Conservation (phyloP, 495 filamentous ascomycete species). For the Neurospora sp. region DNA sequence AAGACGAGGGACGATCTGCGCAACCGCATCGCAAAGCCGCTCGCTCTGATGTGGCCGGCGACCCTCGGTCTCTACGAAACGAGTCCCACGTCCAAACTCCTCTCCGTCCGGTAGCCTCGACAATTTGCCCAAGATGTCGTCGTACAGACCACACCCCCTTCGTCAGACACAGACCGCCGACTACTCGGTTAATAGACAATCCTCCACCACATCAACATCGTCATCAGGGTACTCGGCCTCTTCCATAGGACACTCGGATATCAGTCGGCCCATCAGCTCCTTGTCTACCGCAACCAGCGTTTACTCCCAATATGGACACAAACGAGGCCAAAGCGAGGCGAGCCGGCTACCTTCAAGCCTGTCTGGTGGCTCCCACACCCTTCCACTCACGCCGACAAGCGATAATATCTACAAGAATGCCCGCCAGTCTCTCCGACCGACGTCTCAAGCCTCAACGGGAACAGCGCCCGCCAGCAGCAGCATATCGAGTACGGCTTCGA, state of each 20-base stretch:
- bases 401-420: conserved; percentile 55
- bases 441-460: conserved; percentile 56
- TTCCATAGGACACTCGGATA: conserved; percentile 51
- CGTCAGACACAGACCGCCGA: conserved; percentile 57
- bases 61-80: conserved; percentile 1
- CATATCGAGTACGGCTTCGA: conserved; percentile 9
- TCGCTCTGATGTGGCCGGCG: conserved; percentile 13
- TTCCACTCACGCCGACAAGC: conserved; percentile 35
- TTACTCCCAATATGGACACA: conserved; percentile 49
- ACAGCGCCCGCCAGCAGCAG: conserved; percentile 18
- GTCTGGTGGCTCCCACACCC: conserved; percentile 23
- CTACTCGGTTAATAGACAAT: conserved; percentile 55
- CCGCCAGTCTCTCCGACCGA: conserved; percentile 67
- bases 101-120: conserved; percentile 13
- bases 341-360: conserved; percentile 34
- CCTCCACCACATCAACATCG: conserved; percentile 66
- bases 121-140: conserved; percentile 17
- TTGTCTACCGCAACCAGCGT: conserved; percentile 62
- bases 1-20: neutral
- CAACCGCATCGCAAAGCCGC: conserved; percentile 1
- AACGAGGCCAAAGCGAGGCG: conserved; percentile 68
- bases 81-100: neutral
- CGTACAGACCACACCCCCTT: conserved; percentile 44
- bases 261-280: conserved; percentile 61
- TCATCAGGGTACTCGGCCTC: conserved; percentile 68